A percentile compares a stretch with the other conserved stretches of the same genome.
Evolutionary conservation across 1,284 basidiomycete genomes (phyloP).

Genomic region (Trametes hirsuta): DNA sequence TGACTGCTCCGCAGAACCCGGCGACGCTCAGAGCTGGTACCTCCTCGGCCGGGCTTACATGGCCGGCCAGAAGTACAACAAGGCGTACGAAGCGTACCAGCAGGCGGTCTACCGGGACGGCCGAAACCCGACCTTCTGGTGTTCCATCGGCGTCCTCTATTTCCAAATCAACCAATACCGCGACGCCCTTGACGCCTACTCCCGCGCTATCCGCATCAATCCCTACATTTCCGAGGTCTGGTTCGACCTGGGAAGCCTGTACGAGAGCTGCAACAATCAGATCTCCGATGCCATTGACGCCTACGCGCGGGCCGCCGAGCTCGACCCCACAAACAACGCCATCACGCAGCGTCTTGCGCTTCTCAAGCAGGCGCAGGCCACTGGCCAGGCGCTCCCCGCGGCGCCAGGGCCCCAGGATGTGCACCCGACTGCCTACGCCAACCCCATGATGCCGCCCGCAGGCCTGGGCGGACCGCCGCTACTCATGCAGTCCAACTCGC

Average conservation of each 20-base stretch:
- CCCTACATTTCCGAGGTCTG: constrained; percentile 99
- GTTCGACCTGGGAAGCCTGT: constrained; percentile 97
- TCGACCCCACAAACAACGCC: constrained; percentile 80
- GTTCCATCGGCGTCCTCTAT: constrained; percentile 98
- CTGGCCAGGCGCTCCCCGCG: constrained; percentile 76
- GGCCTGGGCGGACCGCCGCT: constrained; percentile 66
- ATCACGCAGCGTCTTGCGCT: constrained; percentile 81
- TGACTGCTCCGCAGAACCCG: constrained; percentile 66
- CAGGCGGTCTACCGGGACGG: constrained; percentile 99
- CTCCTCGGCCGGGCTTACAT: constrained; percentile 97
- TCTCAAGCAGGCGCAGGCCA: constrained; percentile 81
- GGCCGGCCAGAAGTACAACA: constrained; percentile 99
- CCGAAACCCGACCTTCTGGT: constrained; percentile 99
- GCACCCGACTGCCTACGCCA: constrained; percentile 92
- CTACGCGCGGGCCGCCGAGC: constrained; percentile 89
- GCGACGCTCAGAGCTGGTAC: constrained; percentile 98
- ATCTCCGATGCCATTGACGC: constrained; percentile 98
- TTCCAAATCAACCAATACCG: constrained; percentile 99
- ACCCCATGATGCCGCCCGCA: constrained; percentile 65
- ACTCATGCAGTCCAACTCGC: constrained; percentile 48
- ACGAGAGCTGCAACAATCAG: constrained; percentile 99
- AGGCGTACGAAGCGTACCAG: constrained; percentile 99
- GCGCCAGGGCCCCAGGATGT: constrained; percentile 93
- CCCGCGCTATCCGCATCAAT: constrained; percentile 97
- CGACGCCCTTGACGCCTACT: constrained; percentile 98